Conservation (phyloP, 768 basidiomycete species). For the Russula dissimulans region DNA sequence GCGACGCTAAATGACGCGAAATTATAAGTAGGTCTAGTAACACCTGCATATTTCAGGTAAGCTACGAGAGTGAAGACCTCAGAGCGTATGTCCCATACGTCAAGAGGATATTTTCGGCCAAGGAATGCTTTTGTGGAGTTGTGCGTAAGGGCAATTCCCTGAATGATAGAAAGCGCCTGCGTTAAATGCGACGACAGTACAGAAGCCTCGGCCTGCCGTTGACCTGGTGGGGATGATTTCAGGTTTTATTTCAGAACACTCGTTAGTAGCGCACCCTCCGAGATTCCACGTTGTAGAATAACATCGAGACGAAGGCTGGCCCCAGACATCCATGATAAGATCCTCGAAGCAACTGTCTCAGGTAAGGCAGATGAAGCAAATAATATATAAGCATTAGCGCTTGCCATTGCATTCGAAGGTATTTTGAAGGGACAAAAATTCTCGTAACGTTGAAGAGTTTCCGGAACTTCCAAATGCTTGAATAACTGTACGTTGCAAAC, state of each 20-base stretch:
- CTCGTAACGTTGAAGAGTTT: constrained; percentile 33
- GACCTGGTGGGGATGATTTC: neutral
- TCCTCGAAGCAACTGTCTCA: constrained; percentile 51
- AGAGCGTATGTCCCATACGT: constrained; percentile 37
- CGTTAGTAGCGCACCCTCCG: constrained; percentile 31
- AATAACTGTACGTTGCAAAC: constrained; percentile 30
- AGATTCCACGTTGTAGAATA: constrained; percentile 36
- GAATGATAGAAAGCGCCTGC: constrained; percentile 58
- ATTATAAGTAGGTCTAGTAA: constrained; percentile 62
- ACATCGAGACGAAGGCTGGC: constrained; percentile 44
- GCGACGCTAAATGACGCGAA: constrained; percentile 47
- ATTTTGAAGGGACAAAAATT: constrained; percentile 53
- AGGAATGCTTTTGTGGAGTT: constrained; percentile 56
- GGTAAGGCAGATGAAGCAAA: neutral
- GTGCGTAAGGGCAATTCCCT: constrained; percentile 70
- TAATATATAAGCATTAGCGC: constrained; percentile 21
- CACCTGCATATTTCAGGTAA: constrained; percentile 35
- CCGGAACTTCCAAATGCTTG: constrained; percentile 46
- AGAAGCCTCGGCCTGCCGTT: constrained; percentile 40
- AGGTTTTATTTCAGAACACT: constrained; percentile 3
- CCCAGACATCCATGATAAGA: constrained; percentile 52
- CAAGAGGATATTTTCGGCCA: constrained; percentile 55
- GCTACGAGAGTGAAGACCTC: neutral
- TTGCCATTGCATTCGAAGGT: constrained; percentile 77
- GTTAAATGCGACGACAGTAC: constrained; percentile 44